Evolutionary conservation across 257 asterid species (phyloP), one percentile per base, ranked within the genome.

Genomic region (Scutellaria barbata): DNA sequence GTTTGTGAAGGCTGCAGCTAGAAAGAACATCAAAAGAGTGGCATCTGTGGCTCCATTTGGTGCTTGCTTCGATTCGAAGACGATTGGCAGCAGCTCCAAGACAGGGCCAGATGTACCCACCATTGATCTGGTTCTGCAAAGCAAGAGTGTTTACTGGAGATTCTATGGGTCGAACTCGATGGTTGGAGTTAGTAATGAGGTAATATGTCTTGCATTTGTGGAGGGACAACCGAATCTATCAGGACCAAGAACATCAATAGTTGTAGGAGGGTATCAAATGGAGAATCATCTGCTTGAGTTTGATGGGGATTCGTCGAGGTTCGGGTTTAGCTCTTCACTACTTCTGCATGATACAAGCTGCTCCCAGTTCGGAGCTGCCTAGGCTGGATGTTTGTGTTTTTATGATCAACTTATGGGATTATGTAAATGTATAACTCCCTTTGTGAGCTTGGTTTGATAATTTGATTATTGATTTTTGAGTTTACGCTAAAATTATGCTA

Each of bases 201-300:
- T 82, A 2, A 40, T 58, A 12, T 85, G 89, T 59, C 85, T 82
- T 35, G 89, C 87, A 13, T 85, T 85, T 41, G 87, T 85, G 33
- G 87, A 85, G 48, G 84, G 78, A 17, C 10, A 7, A 10, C 42
- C 63, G 0, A 68, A 76, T 48, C n/a, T 75, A 17, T 0, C 69
- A 2, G 85, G 81, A 5, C 78, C 87, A 2, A 57, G 70, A 4
- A 77, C 84, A 6, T 63, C 89, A 5, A 69, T 85, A 11, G 83
- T 71, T 2, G 69, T 85, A 51, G 89, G 87, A 53, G 89, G 89
- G 6, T 57, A 85, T 73, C 89, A 85, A 11, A 58, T 82, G 80
- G 85, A 85, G 82, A 76, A 85, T 72, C 39, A 82, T 68, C 51
- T 85, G 80, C 74, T 85, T 6, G 84, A 82, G 75, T 85, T 85